Conservation (phyloP, 208 protist genomes). For the Histomonas meleagridis region DNA sequence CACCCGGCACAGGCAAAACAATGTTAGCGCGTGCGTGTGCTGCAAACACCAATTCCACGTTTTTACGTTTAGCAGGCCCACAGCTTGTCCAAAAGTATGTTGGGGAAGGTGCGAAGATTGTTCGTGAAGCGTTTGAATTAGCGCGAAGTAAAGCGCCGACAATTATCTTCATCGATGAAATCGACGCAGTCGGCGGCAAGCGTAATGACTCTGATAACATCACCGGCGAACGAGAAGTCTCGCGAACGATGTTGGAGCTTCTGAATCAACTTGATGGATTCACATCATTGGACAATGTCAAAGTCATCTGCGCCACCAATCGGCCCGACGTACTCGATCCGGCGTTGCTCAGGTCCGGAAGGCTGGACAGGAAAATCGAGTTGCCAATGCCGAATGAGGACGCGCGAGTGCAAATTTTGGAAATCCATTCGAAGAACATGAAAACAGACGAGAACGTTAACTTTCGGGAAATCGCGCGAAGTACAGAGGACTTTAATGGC, state of each 20-base stretch:
- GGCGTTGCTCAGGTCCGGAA: constrained; percentile 94
- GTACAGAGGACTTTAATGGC: constrained; percentile 99
- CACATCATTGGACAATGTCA: constrained; percentile 79
- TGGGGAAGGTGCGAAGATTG: constrained; percentile 94
- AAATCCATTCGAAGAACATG: constrained; percentile 99
- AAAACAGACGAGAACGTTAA: constrained; percentile 78
- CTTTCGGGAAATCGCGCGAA: constrained; percentile 92
- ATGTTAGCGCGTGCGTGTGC: constrained; percentile 92
- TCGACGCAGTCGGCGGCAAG: constrained; percentile 97
- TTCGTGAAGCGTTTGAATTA: constrained; percentile 96
- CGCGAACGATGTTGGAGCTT: constrained; percentile 99
- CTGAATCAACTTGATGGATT: constrained; percentile 99
- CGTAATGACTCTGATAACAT: constrained; percentile 73
- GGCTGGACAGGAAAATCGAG: constrained; percentile 94
- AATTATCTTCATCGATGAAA: constrained; percentile 99
- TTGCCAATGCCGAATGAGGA: constrained; percentile 89
- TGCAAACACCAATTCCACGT: constrained; percentile 89
- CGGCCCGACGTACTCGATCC: constrained; percentile 86
- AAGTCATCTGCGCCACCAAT: constrained; percentile 96
- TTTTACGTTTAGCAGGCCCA: constrained; percentile 95
- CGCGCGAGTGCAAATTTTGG: constrained; percentile 84
- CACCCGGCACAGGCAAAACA: constrained; percentile 90
- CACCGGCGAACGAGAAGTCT: constrained; percentile 67
- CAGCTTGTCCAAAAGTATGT: constrained; percentile 95
- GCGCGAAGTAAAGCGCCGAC: constrained; percentile 96